Evolutionary conservation across 305 asterid genomes (phyloP).

Genomic region (Fraxinus floribunda): DNA sequence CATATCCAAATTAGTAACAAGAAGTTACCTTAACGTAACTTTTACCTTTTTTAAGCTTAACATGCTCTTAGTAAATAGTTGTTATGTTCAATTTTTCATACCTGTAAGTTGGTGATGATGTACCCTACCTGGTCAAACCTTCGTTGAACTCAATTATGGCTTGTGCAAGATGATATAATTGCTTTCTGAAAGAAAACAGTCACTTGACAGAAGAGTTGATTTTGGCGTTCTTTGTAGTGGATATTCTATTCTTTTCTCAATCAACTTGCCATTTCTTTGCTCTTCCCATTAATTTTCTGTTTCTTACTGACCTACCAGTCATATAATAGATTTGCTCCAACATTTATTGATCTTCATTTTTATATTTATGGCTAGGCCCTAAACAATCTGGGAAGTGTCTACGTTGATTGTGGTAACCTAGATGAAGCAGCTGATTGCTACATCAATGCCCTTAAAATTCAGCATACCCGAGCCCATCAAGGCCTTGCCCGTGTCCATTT

Average conservation of each 20-base stretch:
- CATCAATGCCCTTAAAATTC: conserved; percentile 84
- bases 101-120: neutral
- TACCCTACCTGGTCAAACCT: neutral
- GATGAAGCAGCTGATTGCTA: conserved; percentile 98
- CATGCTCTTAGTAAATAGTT: neutral
- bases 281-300: neutral
- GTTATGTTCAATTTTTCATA: neutral
- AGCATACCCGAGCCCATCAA: conserved; percentile 96
- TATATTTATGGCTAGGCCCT: conserved; percentile 57
- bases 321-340: neutral
- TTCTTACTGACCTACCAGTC: neutral
- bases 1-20: neutral
- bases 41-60: neutral
- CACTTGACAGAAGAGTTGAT: neutral
- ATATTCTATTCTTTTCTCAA: no score
- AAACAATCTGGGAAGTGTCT: conserved; percentile 94
- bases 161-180: neutral
- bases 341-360: neutral
- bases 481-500: conserved; percentile 98
- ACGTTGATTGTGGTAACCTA: conserved; percentile 80
- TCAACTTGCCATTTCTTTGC: neutral
- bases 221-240: no score
- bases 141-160: neutral
- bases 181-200: neutral
- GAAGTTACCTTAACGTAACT: neutral